A percentile compares a stretch with the other conserved stretches of the same genome.
phyloP scores from a whole-genome alignment of 1,284 basidiomycete species.

The Sanguinoderma infundibulare region DNA sequence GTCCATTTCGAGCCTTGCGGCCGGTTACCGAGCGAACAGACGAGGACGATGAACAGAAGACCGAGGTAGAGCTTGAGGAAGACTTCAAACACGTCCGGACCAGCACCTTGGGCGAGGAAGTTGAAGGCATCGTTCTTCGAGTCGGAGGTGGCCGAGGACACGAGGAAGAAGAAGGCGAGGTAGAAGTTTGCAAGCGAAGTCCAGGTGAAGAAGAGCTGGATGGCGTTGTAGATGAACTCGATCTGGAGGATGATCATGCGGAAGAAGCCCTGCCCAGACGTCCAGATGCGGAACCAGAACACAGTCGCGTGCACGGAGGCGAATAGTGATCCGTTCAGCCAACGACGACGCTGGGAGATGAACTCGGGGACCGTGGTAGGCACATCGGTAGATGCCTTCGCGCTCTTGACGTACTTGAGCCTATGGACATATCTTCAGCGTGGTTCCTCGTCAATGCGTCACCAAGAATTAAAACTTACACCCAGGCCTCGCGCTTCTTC shows the following conservation, averaged over 20 bases:
- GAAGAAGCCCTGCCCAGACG: conserved; percentile 88
- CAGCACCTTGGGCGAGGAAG: conserved; percentile 74
- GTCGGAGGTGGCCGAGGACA: conserved; percentile 73
- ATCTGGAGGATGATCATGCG: conserved; percentile 83
- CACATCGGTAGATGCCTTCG: conserved; percentile 88
- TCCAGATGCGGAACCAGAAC: conserved; percentile 87
- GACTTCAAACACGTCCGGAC: conserved; percentile 77
- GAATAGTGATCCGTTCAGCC: conserved; percentile 89
- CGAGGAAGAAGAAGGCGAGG: conserved; percentile 83
- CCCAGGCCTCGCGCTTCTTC: conserved; percentile 84
- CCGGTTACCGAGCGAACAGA: conserved; percentile 87
- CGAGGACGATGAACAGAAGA: conserved; percentile 74
- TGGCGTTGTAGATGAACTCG: conserved; percentile 83
- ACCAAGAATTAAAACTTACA: conserved; percentile 62
- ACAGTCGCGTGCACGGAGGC: conserved; percentile 87
- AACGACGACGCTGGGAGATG: conserved; percentile 89
- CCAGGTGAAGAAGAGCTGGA: conserved; percentile 86
- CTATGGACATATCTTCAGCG: conserved; percentile 41
- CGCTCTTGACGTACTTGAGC: conserved; percentile 90
- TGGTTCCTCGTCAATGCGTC: neutral
- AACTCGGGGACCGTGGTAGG: conserved; percentile 87
- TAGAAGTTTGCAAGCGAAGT: conserved; percentile 84
- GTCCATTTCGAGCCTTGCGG: conserved; percentile 89
- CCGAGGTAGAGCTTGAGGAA: conserved; percentile 85
- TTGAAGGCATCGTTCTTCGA: conserved; percentile 74